Conservation (phyloP, 257 asterid genomes). For the Solanum commersonii region DNA sequence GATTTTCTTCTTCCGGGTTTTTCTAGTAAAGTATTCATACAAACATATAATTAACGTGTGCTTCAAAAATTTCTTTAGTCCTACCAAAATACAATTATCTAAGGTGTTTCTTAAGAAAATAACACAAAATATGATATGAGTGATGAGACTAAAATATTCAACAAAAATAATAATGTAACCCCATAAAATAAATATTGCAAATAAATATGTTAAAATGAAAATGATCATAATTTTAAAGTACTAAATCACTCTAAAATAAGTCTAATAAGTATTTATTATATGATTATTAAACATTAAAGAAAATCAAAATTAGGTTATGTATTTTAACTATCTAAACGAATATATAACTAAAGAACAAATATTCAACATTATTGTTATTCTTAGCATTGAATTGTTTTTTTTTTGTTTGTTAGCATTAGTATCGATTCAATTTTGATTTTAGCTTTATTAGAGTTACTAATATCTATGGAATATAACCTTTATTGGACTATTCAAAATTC, state of each 20-base stretch:
- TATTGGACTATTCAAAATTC: not conserved
- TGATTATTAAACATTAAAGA: not conserved
- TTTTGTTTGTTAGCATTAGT: no score
- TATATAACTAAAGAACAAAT: not conserved
- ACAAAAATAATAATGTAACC: not conserved
- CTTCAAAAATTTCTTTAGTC: no score
- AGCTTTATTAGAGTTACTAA: not conserved
- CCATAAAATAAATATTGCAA: not conserved
- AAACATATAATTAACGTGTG: not conserved
- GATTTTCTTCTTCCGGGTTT: no score
- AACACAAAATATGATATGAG: not conserved
- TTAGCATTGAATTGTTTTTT: not conserved
- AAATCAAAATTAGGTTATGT: no score
- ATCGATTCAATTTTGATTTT: no score
- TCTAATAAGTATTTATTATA: not conserved
- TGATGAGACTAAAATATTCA: not conserved
- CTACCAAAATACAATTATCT: not conserved
- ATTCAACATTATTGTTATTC: not conserved
- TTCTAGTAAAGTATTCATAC: not conserved
- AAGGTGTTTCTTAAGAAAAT: not conserved
- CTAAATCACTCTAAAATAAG: no score
- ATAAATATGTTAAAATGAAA: no score
- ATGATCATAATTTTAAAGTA: not conserved
- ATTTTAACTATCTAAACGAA: no score
- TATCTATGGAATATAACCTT: no score